A percentile compares a stretch with the other conserved stretches of the same genome.
phyloP scores from a whole-genome alignment of 176 grass and related monocot genomes.

The Aegilops bicornis region DNA sequence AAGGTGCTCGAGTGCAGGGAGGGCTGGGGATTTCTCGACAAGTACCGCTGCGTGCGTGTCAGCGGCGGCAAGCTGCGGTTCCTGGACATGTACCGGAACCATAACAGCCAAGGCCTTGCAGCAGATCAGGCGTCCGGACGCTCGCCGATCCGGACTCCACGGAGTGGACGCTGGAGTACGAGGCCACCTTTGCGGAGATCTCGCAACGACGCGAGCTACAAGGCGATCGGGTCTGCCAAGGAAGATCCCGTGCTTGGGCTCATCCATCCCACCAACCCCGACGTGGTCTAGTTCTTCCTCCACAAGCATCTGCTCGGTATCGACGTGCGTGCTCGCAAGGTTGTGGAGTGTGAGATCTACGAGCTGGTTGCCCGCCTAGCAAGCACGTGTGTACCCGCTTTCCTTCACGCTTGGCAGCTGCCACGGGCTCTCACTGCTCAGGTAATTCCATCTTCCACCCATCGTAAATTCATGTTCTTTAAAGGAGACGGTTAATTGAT shows the following conservation, averaged over 20 bases:
- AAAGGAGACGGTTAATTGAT: no score
- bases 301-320: neutral
- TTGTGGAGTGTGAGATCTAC: neutral
- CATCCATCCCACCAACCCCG: neutral
- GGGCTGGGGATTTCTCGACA: neutral
- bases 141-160: neutral
- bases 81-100: neutral
- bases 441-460: neutral
- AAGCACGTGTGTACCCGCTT: neutral
- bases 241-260: conserved; percentile 9
- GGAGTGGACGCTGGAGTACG: conserved; percentile 15
- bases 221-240: neutral
- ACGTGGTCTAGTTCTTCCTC: neutral
- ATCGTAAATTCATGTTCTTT: no score
- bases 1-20: neutral
- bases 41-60: conserved; percentile 1
- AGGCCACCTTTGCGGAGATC: conserved; percentile 3
- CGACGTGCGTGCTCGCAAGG: neutral
- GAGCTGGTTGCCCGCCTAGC: neutral
- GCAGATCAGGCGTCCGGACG: neutral
- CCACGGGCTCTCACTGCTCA: neutral
- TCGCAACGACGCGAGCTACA: neutral
- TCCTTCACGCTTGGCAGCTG: neutral
- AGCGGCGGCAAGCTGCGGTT: conserved; percentile 2
- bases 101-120: neutral